Conservation (phyloP, 352 stramenopile genomes). For the Phytophthora citricola region DNA sequence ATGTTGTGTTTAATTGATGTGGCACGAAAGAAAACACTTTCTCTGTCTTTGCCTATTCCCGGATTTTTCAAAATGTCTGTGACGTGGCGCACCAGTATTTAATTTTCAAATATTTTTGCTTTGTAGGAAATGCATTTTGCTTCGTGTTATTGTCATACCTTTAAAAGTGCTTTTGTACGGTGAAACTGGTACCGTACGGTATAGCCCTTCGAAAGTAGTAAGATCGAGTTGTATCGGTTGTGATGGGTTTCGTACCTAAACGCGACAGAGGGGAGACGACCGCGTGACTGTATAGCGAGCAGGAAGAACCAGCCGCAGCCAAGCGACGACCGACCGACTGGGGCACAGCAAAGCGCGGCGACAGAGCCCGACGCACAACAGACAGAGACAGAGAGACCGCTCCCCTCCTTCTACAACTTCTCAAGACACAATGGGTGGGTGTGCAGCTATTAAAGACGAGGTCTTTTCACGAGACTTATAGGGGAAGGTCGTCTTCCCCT, state of each 20-base stretch:
- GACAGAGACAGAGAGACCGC: slow-evolving; percentile 7
- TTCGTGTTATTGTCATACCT: too few relatives aligned
- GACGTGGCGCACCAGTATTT: too few relatives aligned
- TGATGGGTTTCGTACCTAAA: slow-evolving; percentile 23
- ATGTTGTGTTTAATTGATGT: too few relatives aligned
- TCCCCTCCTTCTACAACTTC: slow-evolving; percentile 8
- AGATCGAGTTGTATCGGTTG: neutral
- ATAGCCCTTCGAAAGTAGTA: slow-evolving; percentile 6
- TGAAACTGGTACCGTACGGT: neutral
- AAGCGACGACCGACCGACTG: slow-evolving; percentile 26
- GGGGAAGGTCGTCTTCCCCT: neutral
- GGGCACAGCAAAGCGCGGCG: slow-evolving; percentile 18
- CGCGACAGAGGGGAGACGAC: neutral
- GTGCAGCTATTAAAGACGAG: neutral
- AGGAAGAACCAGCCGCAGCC: slow-evolving; percentile 24
- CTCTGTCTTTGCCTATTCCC: too few relatives aligned
- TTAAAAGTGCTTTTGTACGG: neutral
- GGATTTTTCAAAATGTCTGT: too few relatives aligned
- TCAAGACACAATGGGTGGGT: slow-evolving; percentile 34
- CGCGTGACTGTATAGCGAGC: slow-evolving; percentile 12
- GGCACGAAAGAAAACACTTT: too few relatives aligned
- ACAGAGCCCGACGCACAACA: slow-evolving; percentile 16
- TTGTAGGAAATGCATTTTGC: too few relatives aligned
- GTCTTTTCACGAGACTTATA: neutral
- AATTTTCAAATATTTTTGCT: too few relatives aligned